These are phyloP conservation scores for Kwoniella dejecticola DNA, from an alignment of 768 basidiomycete species.

Conservation along the genomic window DNA sequence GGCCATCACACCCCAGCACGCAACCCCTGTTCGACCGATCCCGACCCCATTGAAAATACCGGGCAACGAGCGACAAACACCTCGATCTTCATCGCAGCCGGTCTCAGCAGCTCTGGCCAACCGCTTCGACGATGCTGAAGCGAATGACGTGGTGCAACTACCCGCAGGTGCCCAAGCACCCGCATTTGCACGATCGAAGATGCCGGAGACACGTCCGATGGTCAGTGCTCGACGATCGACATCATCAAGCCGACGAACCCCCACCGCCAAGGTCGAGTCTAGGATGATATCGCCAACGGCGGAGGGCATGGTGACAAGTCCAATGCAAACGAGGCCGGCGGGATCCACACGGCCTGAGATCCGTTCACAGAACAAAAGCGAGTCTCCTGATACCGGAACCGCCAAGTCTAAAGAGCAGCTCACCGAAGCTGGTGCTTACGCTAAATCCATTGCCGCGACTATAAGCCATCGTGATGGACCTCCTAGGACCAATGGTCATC, in stretches of 20 bases:
- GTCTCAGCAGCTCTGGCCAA: not conserved
- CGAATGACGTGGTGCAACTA: not conserved
- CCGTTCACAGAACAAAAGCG: not conserved
- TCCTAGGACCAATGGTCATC: not conserved
- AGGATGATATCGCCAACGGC: not conserved
- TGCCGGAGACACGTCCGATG: not conserved
- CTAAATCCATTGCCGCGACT: slow-evolving; percentile 24
- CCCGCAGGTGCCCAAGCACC: slow-evolving; percentile 14
- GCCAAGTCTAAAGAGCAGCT: not conserved
- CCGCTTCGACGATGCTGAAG: slow-evolving; percentile 30
- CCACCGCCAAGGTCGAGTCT: slow-evolving; percentile 5
- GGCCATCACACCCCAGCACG: too few species aligned
- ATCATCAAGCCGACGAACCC: slow-evolving; percentile 18
- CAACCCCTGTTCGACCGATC: not conserved
- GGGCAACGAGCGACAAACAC: not conserved
- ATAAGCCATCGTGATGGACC: not conserved
- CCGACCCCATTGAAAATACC: slow-evolving; percentile 4
- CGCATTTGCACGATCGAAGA: not conserved
- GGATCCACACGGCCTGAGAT: not conserved
- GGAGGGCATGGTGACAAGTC: not conserved
- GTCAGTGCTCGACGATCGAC: slow-evolving; percentile 26
- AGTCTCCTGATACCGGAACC: not conserved
- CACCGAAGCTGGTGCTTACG: slow-evolving; percentile 42
- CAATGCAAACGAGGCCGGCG: not conserved
- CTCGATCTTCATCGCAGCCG: not conserved